These are phyloP conservation scores for Wickerhamomyces sp. DNA, from an alignment of 1,139 yeast genomes.

Conservation along the genomic window DNA sequence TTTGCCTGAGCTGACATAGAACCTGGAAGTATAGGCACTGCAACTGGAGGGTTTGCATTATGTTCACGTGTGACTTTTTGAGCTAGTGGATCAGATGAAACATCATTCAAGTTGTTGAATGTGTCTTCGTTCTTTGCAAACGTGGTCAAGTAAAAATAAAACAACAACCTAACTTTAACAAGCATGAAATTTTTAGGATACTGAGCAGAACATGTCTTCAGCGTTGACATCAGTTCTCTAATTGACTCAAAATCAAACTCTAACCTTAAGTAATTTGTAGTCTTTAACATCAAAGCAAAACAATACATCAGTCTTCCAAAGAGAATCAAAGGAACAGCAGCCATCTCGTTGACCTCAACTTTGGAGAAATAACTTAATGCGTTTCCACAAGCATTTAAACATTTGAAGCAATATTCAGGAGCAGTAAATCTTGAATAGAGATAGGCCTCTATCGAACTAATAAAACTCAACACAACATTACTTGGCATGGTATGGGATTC, in stretches of 20 bases:
- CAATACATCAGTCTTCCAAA: conserved; percentile 64
- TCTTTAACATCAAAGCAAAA: conserved; percentile 21
- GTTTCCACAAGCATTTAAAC: conserved; percentile 52
- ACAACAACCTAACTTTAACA: conserved; percentile 17
- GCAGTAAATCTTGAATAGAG: conserved; percentile 69
- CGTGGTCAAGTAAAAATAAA: conserved; percentile 23
- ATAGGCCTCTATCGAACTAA: conserved; percentile 67
- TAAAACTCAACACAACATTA: conserved; percentile 30
- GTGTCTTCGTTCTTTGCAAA: conserved; percentile 23
- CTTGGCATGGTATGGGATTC: conserved; percentile 16
- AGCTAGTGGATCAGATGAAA: conserved; percentile 11
- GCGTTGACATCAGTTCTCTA: conserved; percentile 11
- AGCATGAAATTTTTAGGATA: conserved; percentile 18
- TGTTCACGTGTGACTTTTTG: conserved; percentile 5
- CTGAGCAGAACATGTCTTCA: conserved; percentile 11
- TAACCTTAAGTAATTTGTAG: conserved; percentile 15
- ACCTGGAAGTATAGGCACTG: too few species aligned
- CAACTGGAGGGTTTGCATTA: not conserved
- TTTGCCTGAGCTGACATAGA: too few species aligned
- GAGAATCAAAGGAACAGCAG: conserved; percentile 57
- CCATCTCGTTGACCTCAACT: conserved; percentile 40
- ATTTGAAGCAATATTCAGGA: conserved; percentile 37
- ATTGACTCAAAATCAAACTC: conserved; percentile 14
- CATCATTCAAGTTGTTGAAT: conserved; percentile 17
- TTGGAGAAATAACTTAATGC: conserved; percentile 44